Base-by-base conservation (phyloP, 2,329 filamentous ascomycete genomes). In the Tolypocladium tropicale region DNA sequence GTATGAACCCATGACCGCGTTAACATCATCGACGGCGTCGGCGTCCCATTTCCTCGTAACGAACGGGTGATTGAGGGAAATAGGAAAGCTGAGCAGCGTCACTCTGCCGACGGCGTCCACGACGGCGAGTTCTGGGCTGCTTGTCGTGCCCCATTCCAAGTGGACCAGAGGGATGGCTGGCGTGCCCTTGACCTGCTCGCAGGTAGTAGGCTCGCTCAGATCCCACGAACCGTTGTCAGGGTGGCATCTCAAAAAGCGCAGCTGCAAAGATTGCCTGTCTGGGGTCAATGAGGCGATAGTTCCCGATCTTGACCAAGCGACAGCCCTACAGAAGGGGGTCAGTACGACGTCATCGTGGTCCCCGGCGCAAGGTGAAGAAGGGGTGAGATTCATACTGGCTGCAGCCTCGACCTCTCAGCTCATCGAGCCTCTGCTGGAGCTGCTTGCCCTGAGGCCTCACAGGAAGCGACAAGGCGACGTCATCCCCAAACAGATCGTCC, bases 281-380 rank as follows among this genome's bases (percentile, higher is more conserved):
- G 82, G 74, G 23, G 85, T 82, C 61, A 97, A 87, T 55, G 86
- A 87, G 32, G 92, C 92, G 62, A 97, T 89, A 58, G 86, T 90
- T 48, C 93, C 93, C 58, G 84, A 82, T 64, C 86, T 91, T 12
- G 93, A 96, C 92, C 93, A 97, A 33, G 88, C 85, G 55, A 96
- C 81, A 61, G 83, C 84, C 68, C 91, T 95, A 63, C 49, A 52
- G 50, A 52, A 51, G 6, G 7, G 37, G n/a, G 55, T 57, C 11
- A 56, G 54, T 23, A 25, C 16, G 25, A 14, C 6, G 12, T 25
- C 4, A n/a, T 18, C 14, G 18, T n/a, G 30, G 18, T 18, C n/a
- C 16, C 9, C 18, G 21, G 49, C 21, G n/a, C 10, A 3, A 23
- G 18, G 5, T 14, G 30, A 21, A n/a, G 6, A 14, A 18, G 16